Evolutionary conservation across 1,284 basidiomycete genomes (phyloP).

Genomic region (Coniferiporia weirii): DNA sequence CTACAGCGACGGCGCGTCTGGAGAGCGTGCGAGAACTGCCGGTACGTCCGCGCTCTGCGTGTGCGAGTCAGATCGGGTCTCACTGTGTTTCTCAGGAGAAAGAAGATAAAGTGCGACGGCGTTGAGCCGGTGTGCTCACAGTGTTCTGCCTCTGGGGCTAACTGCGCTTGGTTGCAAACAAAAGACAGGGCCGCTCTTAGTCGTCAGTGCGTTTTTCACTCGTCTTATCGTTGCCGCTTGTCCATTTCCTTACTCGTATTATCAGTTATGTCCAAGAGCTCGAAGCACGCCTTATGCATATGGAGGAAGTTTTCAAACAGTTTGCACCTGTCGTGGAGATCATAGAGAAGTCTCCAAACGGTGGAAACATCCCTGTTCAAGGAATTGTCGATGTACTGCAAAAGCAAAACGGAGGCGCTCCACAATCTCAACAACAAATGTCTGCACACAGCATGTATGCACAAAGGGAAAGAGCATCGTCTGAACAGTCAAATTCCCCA

Average conservation of each 20-base stretch:
- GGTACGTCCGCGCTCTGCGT: conserved; percentile 40
- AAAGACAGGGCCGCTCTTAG: conserved; percentile 82
- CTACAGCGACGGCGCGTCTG: conserved; percentile 71
- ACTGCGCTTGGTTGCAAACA: conserved; percentile 81
- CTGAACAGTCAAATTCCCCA: conserved; percentile 18
- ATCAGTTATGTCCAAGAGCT: conserved; percentile 81
- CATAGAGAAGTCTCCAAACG: conserved; percentile 39
- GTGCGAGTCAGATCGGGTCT: conserved; percentile 3
- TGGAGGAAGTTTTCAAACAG: conserved; percentile 76
- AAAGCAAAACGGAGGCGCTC: conserved; percentile 2
- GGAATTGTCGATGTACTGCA: conserved; percentile 24
- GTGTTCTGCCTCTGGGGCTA: conserved; percentile 62
- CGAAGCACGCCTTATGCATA: conserved; percentile 75
- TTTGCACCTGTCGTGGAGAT: conserved; percentile 72
- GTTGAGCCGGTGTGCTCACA: conserved; percentile 80
- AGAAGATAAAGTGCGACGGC: conserved; percentile 88
- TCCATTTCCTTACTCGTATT: conserved; percentile 20
- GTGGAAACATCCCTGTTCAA: conserved; percentile 29
- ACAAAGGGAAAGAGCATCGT: conserved; percentile 27
- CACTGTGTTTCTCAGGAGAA: conserved; percentile 45
- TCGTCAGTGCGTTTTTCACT: conserved; percentile 58
- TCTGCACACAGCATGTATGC: neutral
- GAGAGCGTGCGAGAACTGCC: conserved; percentile 81
- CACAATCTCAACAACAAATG: neutral
- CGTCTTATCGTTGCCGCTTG: conserved; percentile 17